Percentiles rank a stretch among this genome's conserved stretches.
phyloP scores from a whole-genome alignment of 2,329 filamentous ascomycete species.

The Escovopsis sp. region DNA sequence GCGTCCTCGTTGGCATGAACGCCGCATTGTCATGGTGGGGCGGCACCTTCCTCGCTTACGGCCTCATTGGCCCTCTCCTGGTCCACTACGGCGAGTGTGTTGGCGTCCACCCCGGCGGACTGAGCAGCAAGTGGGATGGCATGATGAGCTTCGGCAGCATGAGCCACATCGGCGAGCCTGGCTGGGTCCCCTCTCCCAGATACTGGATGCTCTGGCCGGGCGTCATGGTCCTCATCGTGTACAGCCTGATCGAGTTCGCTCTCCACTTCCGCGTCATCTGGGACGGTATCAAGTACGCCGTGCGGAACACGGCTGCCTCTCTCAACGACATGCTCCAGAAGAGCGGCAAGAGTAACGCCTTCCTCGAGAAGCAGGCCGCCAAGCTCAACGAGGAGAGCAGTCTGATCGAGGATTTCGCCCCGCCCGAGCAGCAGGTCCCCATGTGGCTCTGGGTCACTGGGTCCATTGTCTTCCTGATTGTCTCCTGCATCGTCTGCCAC shows the following conservation, averaged over 20 bases:
- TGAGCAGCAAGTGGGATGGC: constrained; percentile 16
- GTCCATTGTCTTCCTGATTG: constrained; percentile 31
- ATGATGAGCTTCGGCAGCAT: constrained; percentile 18
- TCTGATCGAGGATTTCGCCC: constrained; percentile 25
- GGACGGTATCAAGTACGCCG: constrained; percentile 20
- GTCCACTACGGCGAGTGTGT: constrained; percentile 36
- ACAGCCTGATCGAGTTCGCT: constrained; percentile 25
- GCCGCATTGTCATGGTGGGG: constrained; percentile 42
- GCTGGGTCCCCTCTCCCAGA: constrained; percentile 21
- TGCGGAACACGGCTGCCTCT: constrained; percentile 15
- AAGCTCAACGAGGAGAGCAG: constrained; percentile 17
- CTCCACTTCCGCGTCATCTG: constrained; percentile 24
- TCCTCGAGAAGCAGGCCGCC: constrained; percentile 22
- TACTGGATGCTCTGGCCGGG: constrained; percentile 31
- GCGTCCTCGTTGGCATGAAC: constrained; percentile 37
- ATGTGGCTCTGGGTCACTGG: constrained; percentile 38
- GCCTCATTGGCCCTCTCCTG: constrained; percentile 33
- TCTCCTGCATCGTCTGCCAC: constrained; percentile 35
- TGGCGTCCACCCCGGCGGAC: constrained; percentile 22
- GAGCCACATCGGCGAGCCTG: constrained; percentile 13
- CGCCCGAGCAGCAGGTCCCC: constrained; percentile 32
- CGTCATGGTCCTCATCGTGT: constrained; percentile 29
- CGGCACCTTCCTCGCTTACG: constrained; percentile 40
- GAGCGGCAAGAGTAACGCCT: constrained; percentile 17
- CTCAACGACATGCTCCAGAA: constrained; percentile 18